Conservation (phyloP, 225 moss, liverwort and hornwort species). For the Rhytidiadelphus loreus region DNA sequence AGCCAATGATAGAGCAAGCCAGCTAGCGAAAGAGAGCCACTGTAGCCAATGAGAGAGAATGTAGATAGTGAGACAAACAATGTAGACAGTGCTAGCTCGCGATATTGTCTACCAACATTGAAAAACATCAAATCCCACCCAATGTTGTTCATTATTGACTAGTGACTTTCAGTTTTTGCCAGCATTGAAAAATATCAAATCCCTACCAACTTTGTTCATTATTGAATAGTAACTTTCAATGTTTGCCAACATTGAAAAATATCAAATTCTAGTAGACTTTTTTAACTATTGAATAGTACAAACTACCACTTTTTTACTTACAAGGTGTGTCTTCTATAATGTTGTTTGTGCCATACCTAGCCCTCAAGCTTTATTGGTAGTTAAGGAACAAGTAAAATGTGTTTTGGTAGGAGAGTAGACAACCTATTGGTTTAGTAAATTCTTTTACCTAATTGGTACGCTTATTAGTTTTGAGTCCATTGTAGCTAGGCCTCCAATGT, state of each 20-base stretch:
- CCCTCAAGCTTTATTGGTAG: neutral
- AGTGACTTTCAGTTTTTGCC: neutral
- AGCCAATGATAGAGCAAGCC: too few relatives aligned
- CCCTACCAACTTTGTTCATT: neutral
- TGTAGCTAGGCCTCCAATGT: neutral
- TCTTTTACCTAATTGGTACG: neutral
- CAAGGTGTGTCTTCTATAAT: too few relatives aligned
- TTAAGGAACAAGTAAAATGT: neutral
- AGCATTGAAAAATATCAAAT: neutral
- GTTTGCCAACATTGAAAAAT: neutral
- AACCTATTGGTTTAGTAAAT: neutral
- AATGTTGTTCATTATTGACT: neutral
- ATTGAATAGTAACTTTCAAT: neutral
- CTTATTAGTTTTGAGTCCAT: neutral
- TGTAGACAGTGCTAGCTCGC: too few relatives aligned
- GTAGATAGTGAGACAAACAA: too few relatives aligned
- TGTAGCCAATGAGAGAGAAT: neutral
- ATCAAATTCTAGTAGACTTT: fast-evolving
- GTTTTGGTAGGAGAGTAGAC: neutral
- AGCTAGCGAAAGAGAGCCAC: too few relatives aligned
- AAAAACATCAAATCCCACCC: neutral
- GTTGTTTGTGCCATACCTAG: neutral
- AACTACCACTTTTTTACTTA: fast-evolving
- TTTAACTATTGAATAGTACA: neutral
- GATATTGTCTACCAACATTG: too few relatives aligned